Percentiles rank a stretch among this genome's conserved stretches.
Evolutionary conservation across 2,329 filamentous ascomycete genomes (phyloP).

Genomic region (Aureobasidium sp.): DNA sequence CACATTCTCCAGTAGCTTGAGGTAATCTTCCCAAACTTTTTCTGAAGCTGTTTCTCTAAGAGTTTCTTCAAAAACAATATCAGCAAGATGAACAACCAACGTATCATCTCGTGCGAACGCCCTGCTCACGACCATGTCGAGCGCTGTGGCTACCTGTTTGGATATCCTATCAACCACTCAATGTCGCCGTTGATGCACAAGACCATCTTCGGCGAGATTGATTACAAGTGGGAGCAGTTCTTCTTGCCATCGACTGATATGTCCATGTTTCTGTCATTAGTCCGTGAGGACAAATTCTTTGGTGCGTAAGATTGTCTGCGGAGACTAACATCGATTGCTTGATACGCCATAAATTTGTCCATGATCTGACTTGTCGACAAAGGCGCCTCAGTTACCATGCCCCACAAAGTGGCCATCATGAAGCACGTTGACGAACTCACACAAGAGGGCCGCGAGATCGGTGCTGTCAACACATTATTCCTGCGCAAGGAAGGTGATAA

Average conservation of each 20-base stretch:
- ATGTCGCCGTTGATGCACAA: conserved; percentile 62
- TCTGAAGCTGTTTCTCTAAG: not conserved
- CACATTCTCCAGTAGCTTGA: conserved; percentile 2
- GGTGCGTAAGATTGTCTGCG: conserved; percentile 46
- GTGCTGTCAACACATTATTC: conserved; percentile 85
- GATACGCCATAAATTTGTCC: not conserved
- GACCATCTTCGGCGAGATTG: conserved; percentile 58
- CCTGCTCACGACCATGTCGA: conserved; percentile 40
- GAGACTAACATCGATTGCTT: not conserved
- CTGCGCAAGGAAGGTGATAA: conserved; percentile 58
- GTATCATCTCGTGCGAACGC: conserved; percentile 16
- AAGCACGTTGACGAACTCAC: conserved; percentile 78
- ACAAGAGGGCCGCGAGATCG: conserved; percentile 75
- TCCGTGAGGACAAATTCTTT: conserved; percentile 66
- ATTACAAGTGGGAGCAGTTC: conserved; percentile 59
- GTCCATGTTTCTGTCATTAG: conserved; percentile 50
- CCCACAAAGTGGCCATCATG: conserved; percentile 82
- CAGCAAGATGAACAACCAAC: conserved; percentile 9
- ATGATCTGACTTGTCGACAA: conserved; percentile 9
- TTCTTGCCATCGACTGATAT: conserved; percentile 53
- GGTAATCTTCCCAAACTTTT: not conserved
- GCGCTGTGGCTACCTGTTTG: conserved; percentile 62
- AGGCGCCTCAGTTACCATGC: conserved; percentile 81
- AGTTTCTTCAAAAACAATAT: not conserved
- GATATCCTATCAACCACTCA: conserved; percentile 63